These are phyloP conservation scores for Henckelia pumila DNA, from an alignment of 257 asterid genomes.

Conservation along the genomic window DNA sequence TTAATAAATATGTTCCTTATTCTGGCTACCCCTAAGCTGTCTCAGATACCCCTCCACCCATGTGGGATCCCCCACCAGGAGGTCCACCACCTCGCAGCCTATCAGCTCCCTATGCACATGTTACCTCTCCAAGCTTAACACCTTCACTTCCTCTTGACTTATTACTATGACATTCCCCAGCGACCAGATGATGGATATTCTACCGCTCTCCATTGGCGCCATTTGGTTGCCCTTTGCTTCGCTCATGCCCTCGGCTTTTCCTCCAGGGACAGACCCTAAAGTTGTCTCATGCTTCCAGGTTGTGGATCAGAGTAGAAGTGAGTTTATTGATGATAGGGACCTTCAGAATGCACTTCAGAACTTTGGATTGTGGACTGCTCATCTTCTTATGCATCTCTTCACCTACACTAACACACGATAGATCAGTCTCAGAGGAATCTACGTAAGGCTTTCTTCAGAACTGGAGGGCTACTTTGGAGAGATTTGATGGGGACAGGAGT, in stretches of 20 bases:
- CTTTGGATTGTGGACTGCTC: too few relatives aligned
- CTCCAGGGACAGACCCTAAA: conserved; percentile 91
- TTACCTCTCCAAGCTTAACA: conserved; percentile 35
- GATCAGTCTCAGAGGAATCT: conserved; percentile 71
- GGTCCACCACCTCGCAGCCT: conserved; percentile 27
- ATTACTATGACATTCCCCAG: conserved; percentile 35
- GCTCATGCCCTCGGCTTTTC: conserved; percentile 65
- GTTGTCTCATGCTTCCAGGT: conserved; percentile 64
- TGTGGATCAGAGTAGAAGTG: conserved; percentile 92
- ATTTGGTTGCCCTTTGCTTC: conserved; percentile 61
- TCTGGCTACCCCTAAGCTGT: conserved; percentile 21
- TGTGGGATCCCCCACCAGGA: conserved; percentile 18
- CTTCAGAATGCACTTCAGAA: conserved; percentile 58
- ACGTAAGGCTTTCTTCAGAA: conserved; percentile 72
- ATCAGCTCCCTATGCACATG: conserved; percentile 33
- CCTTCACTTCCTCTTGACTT: conserved; percentile 31
- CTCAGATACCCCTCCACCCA: conserved; percentile 22
- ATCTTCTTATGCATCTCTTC: conserved; percentile 19
- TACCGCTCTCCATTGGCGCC: conserved; percentile 39
- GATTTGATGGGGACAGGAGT: conserved; percentile 81
- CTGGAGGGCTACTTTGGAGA: conserved; percentile 92
- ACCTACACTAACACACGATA: conserved; percentile 23
- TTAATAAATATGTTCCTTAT: too few relatives aligned
- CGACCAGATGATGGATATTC: conserved; percentile 43
- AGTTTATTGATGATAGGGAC: conserved; percentile 81